phyloP scores from a whole-genome alignment of 1,284 basidiomycete species.

The Apiotrichum gracile region DNA sequence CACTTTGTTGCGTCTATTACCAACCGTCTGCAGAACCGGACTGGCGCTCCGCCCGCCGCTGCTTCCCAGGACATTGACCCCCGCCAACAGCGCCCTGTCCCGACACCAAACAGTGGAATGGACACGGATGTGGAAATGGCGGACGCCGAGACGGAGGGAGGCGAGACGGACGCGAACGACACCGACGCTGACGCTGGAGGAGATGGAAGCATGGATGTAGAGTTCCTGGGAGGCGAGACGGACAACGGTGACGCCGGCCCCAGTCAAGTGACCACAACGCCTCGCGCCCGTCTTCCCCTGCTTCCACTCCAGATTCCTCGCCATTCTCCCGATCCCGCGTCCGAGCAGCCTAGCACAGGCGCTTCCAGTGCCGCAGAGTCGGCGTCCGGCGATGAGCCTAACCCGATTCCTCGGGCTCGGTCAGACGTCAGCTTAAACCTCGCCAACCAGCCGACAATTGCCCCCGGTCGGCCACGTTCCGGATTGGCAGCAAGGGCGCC shows the following conservation, averaged over 20 bases:
- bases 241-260: conserved; percentile 1
- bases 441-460: conserved; percentile 15
- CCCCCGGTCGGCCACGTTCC: conserved; percentile 14
- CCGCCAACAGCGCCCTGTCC: neutral
- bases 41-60: neutral
- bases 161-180: conserved; percentile 30
- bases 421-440: conserved; percentile 34
- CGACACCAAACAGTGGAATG: conserved; percentile 1
- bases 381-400: conserved; percentile 26
- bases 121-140: conserved; percentile 46
- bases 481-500: conserved; percentile 27
- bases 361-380: conserved; percentile 30
- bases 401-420: conserved; percentile 30
- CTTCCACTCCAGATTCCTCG: conserved; percentile 33
- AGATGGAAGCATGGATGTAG: conserved; percentile 22
- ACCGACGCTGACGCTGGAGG: conserved; percentile 33
- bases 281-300: conserved; percentile 30
- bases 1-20: conserved; percentile 1
- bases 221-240: conserved; percentile 1
- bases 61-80: no score
- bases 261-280: conserved; percentile 28
- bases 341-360: conserved; percentile 21
- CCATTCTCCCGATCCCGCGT: conserved; percentile 15
- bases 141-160: conserved; percentile 37
- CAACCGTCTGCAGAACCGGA: conserved; percentile 5